These are phyloP conservation scores for Exsudoporus floridanus DNA, from an alignment of 1,284 basidiomycete genomes.

Conservation along the genomic window DNA sequence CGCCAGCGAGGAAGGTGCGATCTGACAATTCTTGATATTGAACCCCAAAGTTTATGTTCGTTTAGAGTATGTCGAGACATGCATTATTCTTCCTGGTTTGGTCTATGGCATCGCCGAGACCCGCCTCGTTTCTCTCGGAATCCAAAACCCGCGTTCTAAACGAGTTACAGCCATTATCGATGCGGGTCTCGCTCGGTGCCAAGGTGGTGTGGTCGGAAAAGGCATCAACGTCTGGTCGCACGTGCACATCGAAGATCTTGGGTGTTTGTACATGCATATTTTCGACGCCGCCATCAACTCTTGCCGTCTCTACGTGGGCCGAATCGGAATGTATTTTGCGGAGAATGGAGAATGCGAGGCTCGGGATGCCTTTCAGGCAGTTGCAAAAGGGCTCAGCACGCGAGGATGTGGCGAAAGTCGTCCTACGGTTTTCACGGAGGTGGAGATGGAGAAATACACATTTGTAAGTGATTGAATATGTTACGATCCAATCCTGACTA, in stretches of 20 bases:
- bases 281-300: conserved; percentile 34
- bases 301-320: conserved; percentile 21
- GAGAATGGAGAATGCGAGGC: conserved; percentile 32
- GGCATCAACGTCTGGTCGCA: conserved; percentile 37
- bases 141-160: conserved; percentile 30
- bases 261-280: conserved; percentile 30
- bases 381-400: conserved; percentile 25
- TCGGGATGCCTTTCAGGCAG: conserved; percentile 20
- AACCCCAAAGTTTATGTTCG: neutral
- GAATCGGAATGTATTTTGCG: conserved; percentile 37
- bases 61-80: conserved; percentile 33
- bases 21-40: neutral
- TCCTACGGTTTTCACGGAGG: conserved; percentile 31
- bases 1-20: conserved; percentile 36
- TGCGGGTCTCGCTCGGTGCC: conserved; percentile 27
- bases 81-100: conserved; percentile 34
- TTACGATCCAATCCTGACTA: neutral
- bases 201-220: conserved; percentile 36
- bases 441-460: conserved; percentile 30
- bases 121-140: conserved; percentile 29
- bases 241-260: conserved; percentile 37
- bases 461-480: conserved; percentile 22
- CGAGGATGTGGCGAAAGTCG: conserved; percentile 25
- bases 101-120: conserved; percentile 36
- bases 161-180: conserved; percentile 31